A percentile compares a stretch with the other conserved stretches of the same genome.
These are phyloP conservation scores for Detonula confervacea DNA, from an alignment of 352 stramenopile genomes.

Conservation along the genomic window DNA sequence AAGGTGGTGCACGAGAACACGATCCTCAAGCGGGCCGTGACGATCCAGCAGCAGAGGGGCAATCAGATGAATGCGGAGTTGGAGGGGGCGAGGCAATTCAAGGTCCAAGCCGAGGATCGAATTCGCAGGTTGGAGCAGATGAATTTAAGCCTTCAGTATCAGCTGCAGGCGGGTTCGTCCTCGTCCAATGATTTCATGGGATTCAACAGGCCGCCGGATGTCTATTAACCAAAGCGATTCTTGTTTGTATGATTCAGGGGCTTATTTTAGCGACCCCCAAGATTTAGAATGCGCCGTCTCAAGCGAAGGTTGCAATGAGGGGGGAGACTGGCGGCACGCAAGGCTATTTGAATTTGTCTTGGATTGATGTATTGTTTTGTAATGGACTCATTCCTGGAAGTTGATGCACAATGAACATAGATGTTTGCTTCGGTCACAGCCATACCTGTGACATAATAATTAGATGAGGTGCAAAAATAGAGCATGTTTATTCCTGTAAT, in stretches of 20 bases:
- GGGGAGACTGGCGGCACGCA: not conserved
- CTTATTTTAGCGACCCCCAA: too few species aligned
- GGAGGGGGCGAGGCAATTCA: conserved; percentile 63
- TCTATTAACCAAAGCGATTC: too few species aligned
- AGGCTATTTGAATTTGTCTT: conserved; percentile 3
- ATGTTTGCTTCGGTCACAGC: not conserved
- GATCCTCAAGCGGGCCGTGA: conserved; percentile 77
- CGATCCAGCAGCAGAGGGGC: conserved; percentile 82
- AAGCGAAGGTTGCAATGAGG: conserved; percentile 1
- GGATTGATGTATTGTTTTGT: conserved; percentile 2
- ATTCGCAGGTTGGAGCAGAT: conserved; percentile 83
- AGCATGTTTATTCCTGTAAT: too few species aligned
- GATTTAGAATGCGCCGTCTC: not conserved
- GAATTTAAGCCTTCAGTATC: conserved; percentile 77
- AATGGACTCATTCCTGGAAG: not conserved
- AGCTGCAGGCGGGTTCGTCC: conserved; percentile 71
- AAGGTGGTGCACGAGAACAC: conserved; percentile 78
- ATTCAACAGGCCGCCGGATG: conserved; percentile 67
- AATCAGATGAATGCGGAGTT: conserved; percentile 71
- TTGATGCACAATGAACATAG: conserved; percentile 9
- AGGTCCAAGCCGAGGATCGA: conserved; percentile 66
- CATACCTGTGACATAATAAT: too few species aligned
- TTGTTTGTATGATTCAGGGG: too few species aligned
- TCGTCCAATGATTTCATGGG: conserved; percentile 78
- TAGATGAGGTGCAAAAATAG: too few species aligned